Conservation (phyloP, 2,329 filamentous ascomycete species). For the Sodiomyces alkalinus region DNA sequence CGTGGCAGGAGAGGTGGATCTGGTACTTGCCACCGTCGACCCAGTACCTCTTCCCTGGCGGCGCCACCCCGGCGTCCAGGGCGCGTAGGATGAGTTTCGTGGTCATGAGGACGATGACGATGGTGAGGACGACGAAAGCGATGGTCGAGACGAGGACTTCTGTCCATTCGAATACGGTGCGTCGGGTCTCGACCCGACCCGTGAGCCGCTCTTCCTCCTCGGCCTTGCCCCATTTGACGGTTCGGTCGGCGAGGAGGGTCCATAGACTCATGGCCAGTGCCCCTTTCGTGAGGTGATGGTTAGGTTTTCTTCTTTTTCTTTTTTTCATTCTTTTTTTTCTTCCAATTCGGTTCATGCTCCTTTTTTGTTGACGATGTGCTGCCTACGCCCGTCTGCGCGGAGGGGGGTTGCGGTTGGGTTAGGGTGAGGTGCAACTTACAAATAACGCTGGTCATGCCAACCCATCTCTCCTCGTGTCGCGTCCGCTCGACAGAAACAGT, state of each 20-base stretch:
- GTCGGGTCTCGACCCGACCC: slow-evolving; percentile 71
- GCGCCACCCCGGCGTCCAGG: slow-evolving; percentile 57
- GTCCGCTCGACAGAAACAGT: slow-evolving; percentile 61
- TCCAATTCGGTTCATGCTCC: too few relatives aligned
- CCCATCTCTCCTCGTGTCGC: slow-evolving; percentile 75
- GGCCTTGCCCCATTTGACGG: slow-evolving; percentile 79
- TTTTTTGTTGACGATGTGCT: too few relatives aligned
- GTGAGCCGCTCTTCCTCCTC: slow-evolving; percentile 90
- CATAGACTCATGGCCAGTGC: slow-evolving; percentile 65
- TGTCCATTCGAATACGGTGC: slow-evolving; percentile 71
- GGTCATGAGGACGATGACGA: slow-evolving; percentile 61
- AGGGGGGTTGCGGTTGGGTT: slow-evolving; percentile 3
- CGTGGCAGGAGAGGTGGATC: slow-evolving; percentile 73
- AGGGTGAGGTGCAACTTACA: slow-evolving; percentile 26
- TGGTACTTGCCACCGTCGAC: slow-evolving; percentile 78
- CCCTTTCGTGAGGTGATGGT: slow-evolving; percentile 30
- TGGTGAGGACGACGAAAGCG: slow-evolving; percentile 51
- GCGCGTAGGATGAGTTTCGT: slow-evolving; percentile 66
- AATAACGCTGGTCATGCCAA: slow-evolving; percentile 71
- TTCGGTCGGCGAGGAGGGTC: slow-evolving; percentile 63
- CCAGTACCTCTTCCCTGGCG: slow-evolving; percentile 60
- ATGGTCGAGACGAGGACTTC: slow-evolving; percentile 64
- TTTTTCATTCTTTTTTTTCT: too few relatives aligned
- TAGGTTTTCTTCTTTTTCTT: too few relatives aligned
- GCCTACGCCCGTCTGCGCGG: too few relatives aligned